phyloP scores from a whole-genome alignment of 495 filamentous ascomycete genomes.

The Jackrogersella multiformis region DNA sequence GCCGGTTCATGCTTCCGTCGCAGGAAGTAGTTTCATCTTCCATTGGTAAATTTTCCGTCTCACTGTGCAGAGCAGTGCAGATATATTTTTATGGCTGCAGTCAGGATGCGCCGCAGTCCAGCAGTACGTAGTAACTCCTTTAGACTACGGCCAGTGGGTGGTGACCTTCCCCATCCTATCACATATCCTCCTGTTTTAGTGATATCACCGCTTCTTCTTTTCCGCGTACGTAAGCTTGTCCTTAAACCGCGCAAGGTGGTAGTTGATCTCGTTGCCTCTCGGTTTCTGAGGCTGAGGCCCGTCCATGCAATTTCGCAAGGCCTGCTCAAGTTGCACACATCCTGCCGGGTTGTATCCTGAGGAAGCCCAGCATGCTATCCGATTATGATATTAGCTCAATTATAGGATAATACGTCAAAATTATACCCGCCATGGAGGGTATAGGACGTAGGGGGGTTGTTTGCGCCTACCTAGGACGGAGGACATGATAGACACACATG shows the following conservation, averaged over 20 bases:
- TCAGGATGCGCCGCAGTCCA: neutral
- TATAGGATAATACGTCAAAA: slow-evolving; percentile 10
- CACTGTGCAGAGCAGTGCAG: too few relatives aligned
- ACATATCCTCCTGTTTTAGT: neutral
- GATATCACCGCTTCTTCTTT: slow-evolving; percentile 68
- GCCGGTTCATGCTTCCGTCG: slow-evolving; percentile 16
- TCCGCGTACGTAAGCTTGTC: slow-evolving; percentile 76
- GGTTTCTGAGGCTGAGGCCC: slow-evolving; percentile 70
- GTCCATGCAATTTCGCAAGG: slow-evolving; percentile 94
- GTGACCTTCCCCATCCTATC: neutral
- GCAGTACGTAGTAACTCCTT: neutral
- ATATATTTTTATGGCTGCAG: too few relatives aligned
- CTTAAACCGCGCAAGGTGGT: slow-evolving; percentile 88
- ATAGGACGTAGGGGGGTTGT: neutral
- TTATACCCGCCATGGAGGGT: neutral
- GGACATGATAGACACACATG: slow-evolving; percentile 85
- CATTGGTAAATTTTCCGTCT: neutral
- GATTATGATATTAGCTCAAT: slow-evolving; percentile 11
- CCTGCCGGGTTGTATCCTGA: slow-evolving; percentile 76
- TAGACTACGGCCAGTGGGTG: neutral
- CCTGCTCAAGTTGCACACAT: slow-evolving; percentile 81
- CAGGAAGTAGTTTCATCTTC: neutral
- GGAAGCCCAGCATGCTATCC: slow-evolving; percentile 92
- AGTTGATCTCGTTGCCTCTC: slow-evolving; percentile 90
- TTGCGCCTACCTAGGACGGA: slow-evolving; percentile 80